These are phyloP conservation scores for Thamnidium elegans DNA, from an alignment of 192 early-diverging fungal genomes.

Conservation along the genomic window DNA sequence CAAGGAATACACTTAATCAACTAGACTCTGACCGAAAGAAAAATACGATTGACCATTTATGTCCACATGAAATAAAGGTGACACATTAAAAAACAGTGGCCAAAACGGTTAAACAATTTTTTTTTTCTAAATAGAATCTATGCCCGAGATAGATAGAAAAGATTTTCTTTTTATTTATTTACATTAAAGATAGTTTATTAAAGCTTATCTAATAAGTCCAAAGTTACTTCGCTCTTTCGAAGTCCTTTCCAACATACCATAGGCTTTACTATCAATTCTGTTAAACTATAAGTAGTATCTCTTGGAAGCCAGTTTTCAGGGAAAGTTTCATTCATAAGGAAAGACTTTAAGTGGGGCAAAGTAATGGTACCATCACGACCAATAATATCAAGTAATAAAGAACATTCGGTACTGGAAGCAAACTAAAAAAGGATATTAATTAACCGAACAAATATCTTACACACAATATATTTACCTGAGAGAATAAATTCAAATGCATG, in stretches of 20 bases:
- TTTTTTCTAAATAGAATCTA: no score
- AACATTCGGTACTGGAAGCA: conserved; percentile 5
- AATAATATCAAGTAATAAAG: conserved; percentile 1
- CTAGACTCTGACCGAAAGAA: no score
- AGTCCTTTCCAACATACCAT: background rate
- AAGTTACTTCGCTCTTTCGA: background rate
- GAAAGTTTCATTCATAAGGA: conserved; percentile 7
- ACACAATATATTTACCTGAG: background rate
- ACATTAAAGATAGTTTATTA: background rate
- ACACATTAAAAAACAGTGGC: no score
- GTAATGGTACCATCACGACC: conserved; percentile 9
- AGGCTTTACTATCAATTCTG: background rate
- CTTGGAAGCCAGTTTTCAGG: conserved; percentile 9
- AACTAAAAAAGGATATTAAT: background rate
- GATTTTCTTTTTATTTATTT: background rate
- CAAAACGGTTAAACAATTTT: no score
- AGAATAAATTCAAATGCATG: background rate
- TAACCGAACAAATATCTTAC: background rate
- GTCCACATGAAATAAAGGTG: no score
- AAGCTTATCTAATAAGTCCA: background rate
- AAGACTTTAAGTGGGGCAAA: background rate
- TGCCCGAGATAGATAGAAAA: no score
- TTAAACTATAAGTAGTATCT: background rate
- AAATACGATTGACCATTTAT: no score
- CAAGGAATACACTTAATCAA: no score